Conservation (phyloP, 2,329 filamentous ascomycete species). For the Aphanoascus verrucosus region DNA sequence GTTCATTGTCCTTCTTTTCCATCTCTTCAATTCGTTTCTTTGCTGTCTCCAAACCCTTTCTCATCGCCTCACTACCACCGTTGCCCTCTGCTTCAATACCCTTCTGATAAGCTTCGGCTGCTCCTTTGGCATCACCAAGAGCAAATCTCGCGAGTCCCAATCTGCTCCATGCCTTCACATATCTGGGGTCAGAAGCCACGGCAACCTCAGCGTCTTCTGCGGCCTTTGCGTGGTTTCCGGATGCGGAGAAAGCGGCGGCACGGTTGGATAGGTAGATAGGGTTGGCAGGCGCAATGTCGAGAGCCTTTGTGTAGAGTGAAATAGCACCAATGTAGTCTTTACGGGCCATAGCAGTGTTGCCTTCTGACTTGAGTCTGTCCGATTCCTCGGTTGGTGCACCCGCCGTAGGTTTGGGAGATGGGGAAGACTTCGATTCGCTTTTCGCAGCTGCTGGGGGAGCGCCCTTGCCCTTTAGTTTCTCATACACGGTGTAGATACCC, state of each 20-base stretch:
- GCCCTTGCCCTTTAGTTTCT: slow-evolving; percentile 68
- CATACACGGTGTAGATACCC: slow-evolving; percentile 89
- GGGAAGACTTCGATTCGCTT: slow-evolving; percentile 33
- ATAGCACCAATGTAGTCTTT: slow-evolving; percentile 82
- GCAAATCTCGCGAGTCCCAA: slow-evolving; percentile 86
- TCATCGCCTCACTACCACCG: slow-evolving; percentile 93
- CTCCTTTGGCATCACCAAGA: slow-evolving; percentile 77
- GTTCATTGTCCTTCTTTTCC: slow-evolving; percentile 44
- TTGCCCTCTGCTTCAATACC: slow-evolving; percentile 91
- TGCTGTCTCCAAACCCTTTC: slow-evolving; percentile 90
- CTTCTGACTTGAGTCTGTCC: slow-evolving; percentile 77
- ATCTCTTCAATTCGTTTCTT: slow-evolving; percentile 78
- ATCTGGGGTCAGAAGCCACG: slow-evolving; percentile 74
- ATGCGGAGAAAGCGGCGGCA: slow-evolving; percentile 81
- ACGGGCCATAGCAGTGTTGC: slow-evolving; percentile 88
- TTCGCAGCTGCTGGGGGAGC: slow-evolving; percentile 37
- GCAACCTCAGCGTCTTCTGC: slow-evolving; percentile 83
- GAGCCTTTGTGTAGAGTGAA: slow-evolving; percentile 76
- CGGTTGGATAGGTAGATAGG: slow-evolving; percentile 97
- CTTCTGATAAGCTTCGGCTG: slow-evolving; percentile 87
- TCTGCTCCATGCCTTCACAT: slow-evolving; percentile 95
- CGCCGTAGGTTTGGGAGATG: slow-evolving; percentile 30
- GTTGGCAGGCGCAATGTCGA: slow-evolving; percentile 70
- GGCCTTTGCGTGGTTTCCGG: slow-evolving; percentile 72
- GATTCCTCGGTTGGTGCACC: slow-evolving; percentile 45